Percentiles rank a stretch among this genome's conserved stretches.
phyloP scores from a whole-genome alignment of 2,329 filamentous ascomycete genomes.

The Aureobasidium sp. region DNA sequence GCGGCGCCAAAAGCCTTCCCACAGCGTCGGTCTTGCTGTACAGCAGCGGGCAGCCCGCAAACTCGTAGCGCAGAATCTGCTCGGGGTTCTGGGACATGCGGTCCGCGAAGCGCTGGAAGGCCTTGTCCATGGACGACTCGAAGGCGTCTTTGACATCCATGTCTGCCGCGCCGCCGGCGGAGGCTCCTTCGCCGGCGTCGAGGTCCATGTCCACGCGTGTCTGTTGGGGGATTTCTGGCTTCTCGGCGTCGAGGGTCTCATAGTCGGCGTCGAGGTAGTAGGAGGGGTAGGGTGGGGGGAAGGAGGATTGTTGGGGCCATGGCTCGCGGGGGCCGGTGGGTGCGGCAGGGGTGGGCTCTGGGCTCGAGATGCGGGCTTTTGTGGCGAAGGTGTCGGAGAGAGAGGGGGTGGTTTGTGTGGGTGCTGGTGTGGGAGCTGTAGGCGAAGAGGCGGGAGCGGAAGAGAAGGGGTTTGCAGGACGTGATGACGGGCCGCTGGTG shows the following conservation, averaged over 20 bases:
- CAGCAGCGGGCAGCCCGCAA: slow-evolving; percentile 48
- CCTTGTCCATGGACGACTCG: slow-evolving; percentile 40
- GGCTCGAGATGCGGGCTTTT: slow-evolving; percentile 49
- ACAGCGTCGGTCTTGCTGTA: slow-evolving; percentile 72
- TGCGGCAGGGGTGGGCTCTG: slow-evolving; percentile 25
- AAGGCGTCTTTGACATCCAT: slow-evolving; percentile 40
- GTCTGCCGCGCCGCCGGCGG: slow-evolving; percentile 19
- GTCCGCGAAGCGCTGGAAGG: slow-evolving; percentile 45
- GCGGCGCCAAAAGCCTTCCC: slow-evolving; percentile 50
- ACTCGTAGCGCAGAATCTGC: slow-evolving; percentile 44
- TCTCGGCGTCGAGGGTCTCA: slow-evolving; percentile 64
- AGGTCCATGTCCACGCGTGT: slow-evolving; percentile 34
- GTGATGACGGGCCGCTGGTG: slow-evolving; percentile 34
- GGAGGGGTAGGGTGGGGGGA: slow-evolving; percentile 63
- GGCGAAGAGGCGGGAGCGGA: slow-evolving; percentile 36
- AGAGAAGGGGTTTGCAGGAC: slow-evolving; percentile 56
- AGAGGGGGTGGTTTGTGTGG: slow-evolving; percentile 28
- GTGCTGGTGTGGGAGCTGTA: slow-evolving; percentile 24
- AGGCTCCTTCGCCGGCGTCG: slow-evolving; percentile 21
- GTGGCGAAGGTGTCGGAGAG: slow-evolving; percentile 71
- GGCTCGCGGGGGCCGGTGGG: slow-evolving; percentile 43
- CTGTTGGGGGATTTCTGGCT: slow-evolving; percentile 40
- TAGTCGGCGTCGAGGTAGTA: slow-evolving; percentile 84
- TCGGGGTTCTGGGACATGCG: slow-evolving; percentile 42
- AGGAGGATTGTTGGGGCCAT: slow-evolving; percentile 61